phyloP scores from a whole-genome alignment of 495 filamentous ascomycete species.

The Aspergillus bridgeri region DNA sequence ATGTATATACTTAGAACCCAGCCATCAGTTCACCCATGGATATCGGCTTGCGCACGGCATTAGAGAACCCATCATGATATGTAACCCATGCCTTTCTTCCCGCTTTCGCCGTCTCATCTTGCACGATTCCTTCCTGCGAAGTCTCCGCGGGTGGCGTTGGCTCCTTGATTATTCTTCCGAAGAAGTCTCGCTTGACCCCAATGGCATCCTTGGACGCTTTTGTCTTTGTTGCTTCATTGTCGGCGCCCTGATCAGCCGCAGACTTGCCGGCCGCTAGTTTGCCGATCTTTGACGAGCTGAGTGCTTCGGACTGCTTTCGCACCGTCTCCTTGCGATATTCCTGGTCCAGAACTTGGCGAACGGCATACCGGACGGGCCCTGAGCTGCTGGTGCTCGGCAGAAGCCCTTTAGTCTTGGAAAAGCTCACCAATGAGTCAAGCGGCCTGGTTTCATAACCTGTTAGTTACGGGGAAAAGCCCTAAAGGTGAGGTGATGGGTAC shows the following conservation, averaged over 20 bases:
- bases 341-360: slow-evolving; percentile 88
- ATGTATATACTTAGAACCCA: slow-evolving; percentile 24
- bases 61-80: slow-evolving; percentile 94
- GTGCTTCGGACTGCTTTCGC: slow-evolving; percentile 53
- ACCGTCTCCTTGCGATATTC: slow-evolving; percentile 71
- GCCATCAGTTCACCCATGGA: slow-evolving; percentile 78
- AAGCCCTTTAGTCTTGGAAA: slow-evolving; percentile 35
- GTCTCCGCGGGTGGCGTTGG: slow-evolving; percentile 30
- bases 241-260: slow-evolving; percentile 40
- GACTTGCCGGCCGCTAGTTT: slow-evolving; percentile 21
- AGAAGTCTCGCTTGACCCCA: slow-evolving; percentile 80
- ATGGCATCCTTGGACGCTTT: slow-evolving; percentile 17
- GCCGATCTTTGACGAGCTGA: slow-evolving; percentile 51
- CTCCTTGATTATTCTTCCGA: slow-evolving; percentile 66
- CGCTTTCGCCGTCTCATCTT: slow-evolving; percentile 33
- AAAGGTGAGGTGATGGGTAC: slow-evolving; percentile 26
- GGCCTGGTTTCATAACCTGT: slow-evolving; percentile 40
- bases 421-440: slow-evolving; percentile 60
- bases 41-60: slow-evolving; percentile 91
- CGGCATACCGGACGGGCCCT: slow-evolving; percentile 76
- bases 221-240: slow-evolving; percentile 20
- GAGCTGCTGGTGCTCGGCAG: slow-evolving; percentile 35
- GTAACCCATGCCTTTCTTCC: slow-evolving; percentile 81
- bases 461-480: slow-evolving; percentile 22
- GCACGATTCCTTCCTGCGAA: slow-evolving; percentile 13